Evolutionary conservation across 768 basidiomycete genomes (phyloP).

Genomic region (Termitomyces sp.): DNA sequence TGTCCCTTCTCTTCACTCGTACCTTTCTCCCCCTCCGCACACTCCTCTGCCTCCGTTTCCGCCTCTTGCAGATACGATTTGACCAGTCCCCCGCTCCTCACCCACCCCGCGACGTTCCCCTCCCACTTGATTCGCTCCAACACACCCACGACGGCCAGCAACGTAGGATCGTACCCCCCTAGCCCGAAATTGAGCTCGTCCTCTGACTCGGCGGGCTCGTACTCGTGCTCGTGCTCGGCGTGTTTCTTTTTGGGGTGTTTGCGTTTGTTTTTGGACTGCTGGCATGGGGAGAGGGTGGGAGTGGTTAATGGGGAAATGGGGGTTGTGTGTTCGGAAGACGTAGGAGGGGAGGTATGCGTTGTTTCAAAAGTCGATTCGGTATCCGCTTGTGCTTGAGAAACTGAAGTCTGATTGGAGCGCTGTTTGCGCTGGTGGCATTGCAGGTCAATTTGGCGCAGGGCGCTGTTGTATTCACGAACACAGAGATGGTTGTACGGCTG

Average conservation of each 20-base stretch:
- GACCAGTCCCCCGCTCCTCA: constrained; percentile 17
- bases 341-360: neutral
- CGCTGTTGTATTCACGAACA: constrained; percentile 57
- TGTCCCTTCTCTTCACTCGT: neutral
- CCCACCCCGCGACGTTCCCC: constrained; percentile 65
- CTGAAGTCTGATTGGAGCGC: neutral
- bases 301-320: neutral
- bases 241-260: constrained; percentile 10
- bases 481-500: constrained; percentile 84
- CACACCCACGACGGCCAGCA: constrained; percentile 64
- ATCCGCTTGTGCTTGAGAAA: neutral
- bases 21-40: neutral
- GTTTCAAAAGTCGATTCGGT: neutral
- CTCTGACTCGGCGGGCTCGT: neutral
- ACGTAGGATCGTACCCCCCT: constrained; percentile 41
- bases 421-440: constrained; percentile 9
- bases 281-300: neutral
- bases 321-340: neutral
- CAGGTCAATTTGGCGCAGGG: constrained; percentile 11
- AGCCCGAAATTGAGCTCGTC: neutral
- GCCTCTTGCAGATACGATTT: neutral
- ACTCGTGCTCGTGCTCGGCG: neutral
- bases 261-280: constrained; percentile 6
- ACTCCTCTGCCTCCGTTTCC: neutral
- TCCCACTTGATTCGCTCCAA: constrained; percentile 54